Conservation (phyloP, 2,329 filamentous ascomycete genomes). For the Colletotrichum simmondsii region DNA sequence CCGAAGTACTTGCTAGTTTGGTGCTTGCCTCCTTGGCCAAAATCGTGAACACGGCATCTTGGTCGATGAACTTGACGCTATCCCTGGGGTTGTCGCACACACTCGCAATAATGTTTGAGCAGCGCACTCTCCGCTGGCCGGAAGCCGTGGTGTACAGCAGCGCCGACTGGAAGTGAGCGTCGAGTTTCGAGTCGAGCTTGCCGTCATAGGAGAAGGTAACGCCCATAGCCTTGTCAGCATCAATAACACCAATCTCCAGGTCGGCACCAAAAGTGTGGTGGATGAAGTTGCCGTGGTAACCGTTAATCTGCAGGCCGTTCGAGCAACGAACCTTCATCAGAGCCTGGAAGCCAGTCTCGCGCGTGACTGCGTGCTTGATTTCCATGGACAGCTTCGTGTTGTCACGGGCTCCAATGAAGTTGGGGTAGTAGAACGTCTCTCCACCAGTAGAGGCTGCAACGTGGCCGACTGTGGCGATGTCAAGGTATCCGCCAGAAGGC, state of each 20-base stretch:
- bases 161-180: constrained; percentile 97
- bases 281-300: constrained; percentile 96
- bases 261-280: constrained; percentile 96
- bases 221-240: constrained; percentile 92
- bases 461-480: constrained; percentile 92
- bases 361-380: constrained; percentile 84
- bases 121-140: constrained; percentile 90
- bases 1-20: constrained; percentile 78
- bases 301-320: constrained; percentile 90
- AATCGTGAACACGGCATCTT: constrained; percentile 89
- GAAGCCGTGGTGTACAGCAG: constrained; percentile 92
- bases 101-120: constrained; percentile 92
- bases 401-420: constrained; percentile 90
- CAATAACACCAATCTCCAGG: constrained; percentile 90
- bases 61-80: constrained; percentile 91
- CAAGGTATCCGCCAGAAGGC: constrained; percentile 89
- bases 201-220: constrained; percentile 96
- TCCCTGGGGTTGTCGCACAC: constrained; percentile 88
- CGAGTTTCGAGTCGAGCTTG: constrained; percentile 95
- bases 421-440: constrained; percentile 96
- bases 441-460: constrained; percentile 90
- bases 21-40: constrained; percentile 94
- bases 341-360: constrained; percentile 94
- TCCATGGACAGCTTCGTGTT: constrained; percentile 85
- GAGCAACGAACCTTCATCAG: constrained; percentile 99